Percentiles rank a stretch among this genome's conserved stretches.
Evolutionary conservation across 148 eudicot genomes (phyloP).

Genomic region (Rhododendron simsii): DNA sequence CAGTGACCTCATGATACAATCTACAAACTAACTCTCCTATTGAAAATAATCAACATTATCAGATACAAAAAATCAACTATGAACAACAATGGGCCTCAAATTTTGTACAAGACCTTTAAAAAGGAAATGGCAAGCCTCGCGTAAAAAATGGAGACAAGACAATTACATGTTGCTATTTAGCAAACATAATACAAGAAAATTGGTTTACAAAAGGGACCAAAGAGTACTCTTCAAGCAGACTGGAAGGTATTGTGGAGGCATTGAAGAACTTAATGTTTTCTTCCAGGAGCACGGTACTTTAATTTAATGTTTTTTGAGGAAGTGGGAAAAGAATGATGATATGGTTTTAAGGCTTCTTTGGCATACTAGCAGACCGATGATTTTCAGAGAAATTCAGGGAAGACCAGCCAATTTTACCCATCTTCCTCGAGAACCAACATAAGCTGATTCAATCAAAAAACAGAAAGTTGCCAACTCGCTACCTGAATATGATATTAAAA

Average conservation of each 20-base stretch:
- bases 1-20: background rate
- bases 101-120: constrained; percentile 13
- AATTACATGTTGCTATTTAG: background rate
- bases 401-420: constrained; percentile 14
- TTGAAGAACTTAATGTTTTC: constrained; percentile 10
- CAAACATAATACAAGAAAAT: constrained; percentile 11
- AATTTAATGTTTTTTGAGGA: constrained; percentile 2
- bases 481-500: constrained; percentile 17
- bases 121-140: background rate
- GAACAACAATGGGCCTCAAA: constrained; percentile 1
- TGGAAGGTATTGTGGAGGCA: constrained; percentile 4
- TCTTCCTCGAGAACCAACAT: constrained; percentile 21
- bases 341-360: background rate
- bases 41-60: background rate
- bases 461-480: constrained; percentile 19
- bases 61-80: constrained; percentile 6
- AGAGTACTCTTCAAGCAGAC: background rate
- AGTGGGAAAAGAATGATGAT: background rate
- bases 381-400: constrained; percentile 19
- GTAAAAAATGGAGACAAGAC: background rate
- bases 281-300: constrained; percentile 5
- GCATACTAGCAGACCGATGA: constrained; percentile 9
- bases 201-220: background rate
- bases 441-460: constrained; percentile 25
- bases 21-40: background rate